Percentiles rank a stretch among this genome's conserved stretches.
Conservation (phyloP, 768 basidiomycete species). For the Russula vinacea region DNA sequence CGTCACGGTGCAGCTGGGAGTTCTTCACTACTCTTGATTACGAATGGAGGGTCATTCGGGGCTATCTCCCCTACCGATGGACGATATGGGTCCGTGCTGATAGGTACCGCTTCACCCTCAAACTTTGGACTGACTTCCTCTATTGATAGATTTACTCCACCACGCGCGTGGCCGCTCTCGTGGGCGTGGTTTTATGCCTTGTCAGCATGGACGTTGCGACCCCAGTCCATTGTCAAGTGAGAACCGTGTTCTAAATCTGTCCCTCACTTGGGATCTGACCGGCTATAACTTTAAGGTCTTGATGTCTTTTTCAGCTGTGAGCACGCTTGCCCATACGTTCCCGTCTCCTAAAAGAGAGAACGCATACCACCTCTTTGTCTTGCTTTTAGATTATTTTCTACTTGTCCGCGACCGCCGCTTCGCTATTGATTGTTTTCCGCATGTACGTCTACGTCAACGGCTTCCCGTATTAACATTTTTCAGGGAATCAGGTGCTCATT, state of each 20-base stretch:
- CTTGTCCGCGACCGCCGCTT: neutral
- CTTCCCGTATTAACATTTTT: neutral
- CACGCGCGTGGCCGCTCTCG: neutral
- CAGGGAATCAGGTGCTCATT: neutral
- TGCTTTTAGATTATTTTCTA: neutral
- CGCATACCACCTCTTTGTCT: neutral
- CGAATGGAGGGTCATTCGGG: neutral
- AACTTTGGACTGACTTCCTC: neutral
- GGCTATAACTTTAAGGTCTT: neutral
- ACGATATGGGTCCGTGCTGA: neutral
- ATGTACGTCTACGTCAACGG: neutral
- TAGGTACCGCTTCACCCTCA: neutral
- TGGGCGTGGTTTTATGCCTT: neutral
- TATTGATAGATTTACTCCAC: neutral
- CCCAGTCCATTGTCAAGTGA: neutral
- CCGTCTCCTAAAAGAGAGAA: neutral
- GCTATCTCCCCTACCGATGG: neutral
- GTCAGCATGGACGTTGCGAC: neutral
- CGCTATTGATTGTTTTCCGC: conserved; percentile 7
- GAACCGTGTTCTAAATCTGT: neutral
- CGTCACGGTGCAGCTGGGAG: neutral
- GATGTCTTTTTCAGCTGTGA: neutral
- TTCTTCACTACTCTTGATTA: neutral
- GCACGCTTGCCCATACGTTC: neutral
- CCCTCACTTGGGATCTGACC: neutral